Evolutionary conservation across 2,329 filamentous ascomycete species (phyloP).

Genomic region (Fusarium solani-melongenae): DNA sequence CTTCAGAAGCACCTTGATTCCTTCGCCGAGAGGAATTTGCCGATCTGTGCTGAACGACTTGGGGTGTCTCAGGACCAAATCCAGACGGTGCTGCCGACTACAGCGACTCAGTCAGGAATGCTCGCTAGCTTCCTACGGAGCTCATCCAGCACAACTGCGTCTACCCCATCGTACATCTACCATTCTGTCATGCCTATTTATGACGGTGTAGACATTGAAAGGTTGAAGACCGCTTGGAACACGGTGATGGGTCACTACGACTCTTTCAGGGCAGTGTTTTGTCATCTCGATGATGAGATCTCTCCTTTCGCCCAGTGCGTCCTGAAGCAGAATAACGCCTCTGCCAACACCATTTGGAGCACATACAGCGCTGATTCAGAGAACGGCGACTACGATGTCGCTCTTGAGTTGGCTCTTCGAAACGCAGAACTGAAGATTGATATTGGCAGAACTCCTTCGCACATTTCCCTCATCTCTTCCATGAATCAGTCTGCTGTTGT

Average conservation of each 20-base stretch:
- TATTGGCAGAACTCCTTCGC: neutral
- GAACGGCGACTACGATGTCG: neutral
- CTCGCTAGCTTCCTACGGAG: constrained; percentile 3
- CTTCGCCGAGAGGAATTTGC: neutral
- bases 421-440: constrained; percentile 1
- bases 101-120: constrained; percentile 10
- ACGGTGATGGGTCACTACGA: neutral
- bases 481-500: neutral
- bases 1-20: neutral
- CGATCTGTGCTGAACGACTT: neutral
- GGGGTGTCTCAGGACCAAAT: neutral
- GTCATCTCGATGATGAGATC: neutral
- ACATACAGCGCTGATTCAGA: neutral
- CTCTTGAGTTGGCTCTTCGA: constrained; percentile 1
- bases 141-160: neutral
- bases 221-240: neutral
- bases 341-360: neutral
- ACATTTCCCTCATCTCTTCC: neutral
- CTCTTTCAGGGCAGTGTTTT: constrained; percentile 3
- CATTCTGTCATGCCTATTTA: neutral
- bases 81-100: neutral
- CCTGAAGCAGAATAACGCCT: neutral
- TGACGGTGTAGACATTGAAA: neutral
- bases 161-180: neutral
- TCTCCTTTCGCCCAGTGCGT: constrained; percentile 7